phyloP scores from a whole-genome alignment of 2,329 filamentous ascomycete genomes.

The Colletotrichum graminicola region DNA sequence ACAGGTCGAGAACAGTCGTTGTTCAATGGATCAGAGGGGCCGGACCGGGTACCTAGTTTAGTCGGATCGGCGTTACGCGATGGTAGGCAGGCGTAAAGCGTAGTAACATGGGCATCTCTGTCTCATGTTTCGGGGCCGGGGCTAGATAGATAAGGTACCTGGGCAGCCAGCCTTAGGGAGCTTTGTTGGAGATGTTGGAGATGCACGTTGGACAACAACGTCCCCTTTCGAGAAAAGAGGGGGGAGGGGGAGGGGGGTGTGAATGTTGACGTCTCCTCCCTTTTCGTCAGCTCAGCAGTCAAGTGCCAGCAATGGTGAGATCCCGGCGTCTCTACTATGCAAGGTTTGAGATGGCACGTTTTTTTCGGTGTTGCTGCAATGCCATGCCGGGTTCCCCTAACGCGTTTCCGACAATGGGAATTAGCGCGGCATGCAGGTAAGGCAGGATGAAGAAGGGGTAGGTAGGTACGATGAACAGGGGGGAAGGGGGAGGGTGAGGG shows the following conservation, averaged over 20 bases:
- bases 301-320: not conserved
- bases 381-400: conserved; percentile 24
- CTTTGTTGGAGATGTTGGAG: conserved; percentile 33
- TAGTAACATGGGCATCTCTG: not conserved
- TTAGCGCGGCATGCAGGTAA: conserved; percentile 7
- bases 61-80: conserved; percentile 37
- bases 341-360: conserved; percentile 1
- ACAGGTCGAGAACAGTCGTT: conserved; percentile 13
- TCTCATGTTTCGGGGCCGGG: not conserved
- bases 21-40: conserved; percentile 13
- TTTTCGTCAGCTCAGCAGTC: not conserved
- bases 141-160: not conserved
- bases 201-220: not conserved
- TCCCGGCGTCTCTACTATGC: not conserved
- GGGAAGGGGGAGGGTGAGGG: too few relatives aligned
- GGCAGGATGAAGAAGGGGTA: too few relatives aligned
- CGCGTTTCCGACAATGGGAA: conserved; percentile 14
- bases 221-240: not conserved
- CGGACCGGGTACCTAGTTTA: conserved; percentile 39
- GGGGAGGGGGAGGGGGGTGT: too few relatives aligned
- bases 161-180: not conserved
- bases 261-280: not conserved
- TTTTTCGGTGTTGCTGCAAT: not conserved
- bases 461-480: too few relatives aligned
- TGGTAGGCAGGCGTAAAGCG: conserved; percentile 2